These are phyloP conservation scores for Apiospora pterosperma DNA, from an alignment of 2,329 filamentous ascomycete genomes.

Conservation along the genomic window DNA sequence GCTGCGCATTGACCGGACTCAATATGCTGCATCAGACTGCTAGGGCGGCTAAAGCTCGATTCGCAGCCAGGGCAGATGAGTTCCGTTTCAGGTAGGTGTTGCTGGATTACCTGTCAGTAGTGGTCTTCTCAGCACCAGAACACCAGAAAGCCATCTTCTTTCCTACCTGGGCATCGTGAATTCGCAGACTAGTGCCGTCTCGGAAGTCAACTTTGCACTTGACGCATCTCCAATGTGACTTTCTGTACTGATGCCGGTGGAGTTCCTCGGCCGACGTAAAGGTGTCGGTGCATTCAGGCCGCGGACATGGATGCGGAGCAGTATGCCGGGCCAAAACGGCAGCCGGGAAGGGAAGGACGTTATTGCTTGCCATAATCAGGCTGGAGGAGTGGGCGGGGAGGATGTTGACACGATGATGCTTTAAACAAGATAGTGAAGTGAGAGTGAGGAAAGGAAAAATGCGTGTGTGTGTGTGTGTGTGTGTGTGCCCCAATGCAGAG, in stretches of 20 bases:
- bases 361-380: not conserved
- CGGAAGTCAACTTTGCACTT: not conserved
- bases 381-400: not conserved
- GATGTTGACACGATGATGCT: not conserved
- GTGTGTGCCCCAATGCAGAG: too few species aligned
- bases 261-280: not conserved
- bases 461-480: too few species aligned
- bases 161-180: slow-evolving; percentile 31
- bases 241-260: not conserved
- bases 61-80: slow-evolving; percentile 46
- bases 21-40: slow-evolving; percentile 41
- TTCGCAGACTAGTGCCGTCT: not conserved
- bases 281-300: not conserved
- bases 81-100: slow-evolving; percentile 6
- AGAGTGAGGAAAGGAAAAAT: not conserved
- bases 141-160: slow-evolving; percentile 27
- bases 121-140: not conserved
- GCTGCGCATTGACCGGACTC: slow-evolving; percentile 36
- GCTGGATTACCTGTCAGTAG: not conserved
- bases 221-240: not conserved
- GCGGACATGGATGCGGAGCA: not conserved
- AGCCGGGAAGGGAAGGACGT: not conserved
- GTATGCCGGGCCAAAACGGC: not conserved
- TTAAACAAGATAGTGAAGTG: not conserved
- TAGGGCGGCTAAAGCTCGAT: slow-evolving; percentile 32